phyloP scores from a whole-genome alignment of 2,329 filamentous ascomycete genomes.

The Chaetomiaceae sp. region DNA sequence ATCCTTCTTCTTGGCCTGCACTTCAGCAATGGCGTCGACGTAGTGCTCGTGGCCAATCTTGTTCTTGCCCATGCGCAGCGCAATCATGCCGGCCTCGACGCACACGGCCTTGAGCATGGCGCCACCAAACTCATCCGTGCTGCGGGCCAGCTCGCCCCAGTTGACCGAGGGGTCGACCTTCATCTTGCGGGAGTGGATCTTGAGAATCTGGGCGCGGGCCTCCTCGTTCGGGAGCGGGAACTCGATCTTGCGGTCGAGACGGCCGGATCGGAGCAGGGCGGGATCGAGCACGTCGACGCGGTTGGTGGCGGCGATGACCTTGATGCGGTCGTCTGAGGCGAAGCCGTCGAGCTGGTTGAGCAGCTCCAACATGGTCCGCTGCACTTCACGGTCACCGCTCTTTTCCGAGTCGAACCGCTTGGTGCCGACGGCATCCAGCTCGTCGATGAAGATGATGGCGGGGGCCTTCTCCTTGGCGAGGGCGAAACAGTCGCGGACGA shows the following conservation, averaged over 20 bases:
- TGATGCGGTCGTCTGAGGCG: constrained; percentile 93
- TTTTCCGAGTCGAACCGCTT: constrained; percentile 99
- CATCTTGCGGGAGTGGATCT: constrained; percentile 98
- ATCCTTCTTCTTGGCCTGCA: constrained; percentile 94
- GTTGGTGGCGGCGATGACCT: constrained; percentile 92
- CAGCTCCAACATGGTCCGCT: constrained; percentile 97
- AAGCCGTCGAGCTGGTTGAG: constrained; percentile 98
- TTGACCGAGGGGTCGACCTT: constrained; percentile 89
- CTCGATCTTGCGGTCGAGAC: constrained; percentile 95
- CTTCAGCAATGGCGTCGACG: constrained; percentile 95
- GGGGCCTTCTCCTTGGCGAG: constrained; percentile 98
- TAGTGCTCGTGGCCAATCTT: constrained; percentile 99
- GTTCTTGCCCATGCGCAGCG: constrained; percentile 84
- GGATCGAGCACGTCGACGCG: constrained; percentile 91
- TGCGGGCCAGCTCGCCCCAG: constrained; percentile 91
- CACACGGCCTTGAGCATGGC: constrained; percentile 98
- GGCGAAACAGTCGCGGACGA: constrained; percentile 95
- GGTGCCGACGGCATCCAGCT: constrained; percentile 95
- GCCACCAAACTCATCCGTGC: constrained; percentile 97
- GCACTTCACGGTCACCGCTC: constrained; percentile 94
- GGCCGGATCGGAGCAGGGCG: constrained; percentile 83
- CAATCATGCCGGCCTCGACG: constrained; percentile 99
- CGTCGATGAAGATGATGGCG: constrained; percentile 99
- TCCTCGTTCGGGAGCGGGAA: constrained; percentile 98
- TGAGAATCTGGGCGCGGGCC: constrained; percentile 91